These are phyloP conservation scores for Pyropia haitanensis DNA, from an alignment of 23 red algal genomes.

Conservation along the genomic window DNA sequence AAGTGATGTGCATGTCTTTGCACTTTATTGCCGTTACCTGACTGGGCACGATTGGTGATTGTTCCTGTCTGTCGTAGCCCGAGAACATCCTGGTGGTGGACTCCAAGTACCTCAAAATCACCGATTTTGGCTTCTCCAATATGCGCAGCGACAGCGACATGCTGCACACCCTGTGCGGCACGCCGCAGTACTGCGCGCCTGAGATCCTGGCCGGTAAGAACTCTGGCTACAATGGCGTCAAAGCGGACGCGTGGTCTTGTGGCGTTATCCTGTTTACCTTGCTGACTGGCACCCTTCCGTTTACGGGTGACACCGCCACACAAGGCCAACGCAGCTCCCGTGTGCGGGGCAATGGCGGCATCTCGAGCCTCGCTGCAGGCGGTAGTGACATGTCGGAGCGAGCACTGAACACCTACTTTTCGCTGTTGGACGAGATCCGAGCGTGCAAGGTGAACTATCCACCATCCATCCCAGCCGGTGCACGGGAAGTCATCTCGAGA, in stretches of 20 bases:
- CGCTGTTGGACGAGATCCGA: conserved; percentile 52
- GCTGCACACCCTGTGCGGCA: conserved; percentile 83
- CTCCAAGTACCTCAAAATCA: conserved; percentile 72
- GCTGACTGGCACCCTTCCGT: conserved; percentile 84
- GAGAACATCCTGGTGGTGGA: conserved; percentile 80
- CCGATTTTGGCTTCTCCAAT: conserved; percentile 85
- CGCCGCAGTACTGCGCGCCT: conserved; percentile 89
- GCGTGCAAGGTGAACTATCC: conserved; percentile 63
- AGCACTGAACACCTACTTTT: not conserved
- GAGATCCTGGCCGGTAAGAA: conserved; percentile 76
- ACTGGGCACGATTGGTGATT: conserved; percentile 4
- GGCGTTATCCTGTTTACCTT: conserved; percentile 90
- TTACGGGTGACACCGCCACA: conserved; percentile 73
- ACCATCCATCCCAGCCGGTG: conserved; percentile 14
- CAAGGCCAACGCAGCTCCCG: conserved; percentile 4
- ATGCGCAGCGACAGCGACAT: conserved; percentile 59
- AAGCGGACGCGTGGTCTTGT: conserved; percentile 75
- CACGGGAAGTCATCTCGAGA: conserved; percentile 30
- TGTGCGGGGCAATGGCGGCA: too few relatives aligned
- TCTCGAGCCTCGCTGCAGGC: too few relatives aligned
- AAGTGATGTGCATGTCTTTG: too few relatives aligned
- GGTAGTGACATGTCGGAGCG: too few relatives aligned
- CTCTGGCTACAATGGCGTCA: conserved; percentile 46
- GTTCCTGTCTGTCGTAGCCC: conserved; percentile 43
- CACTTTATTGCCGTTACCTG: too few relatives aligned